phyloP scores from a whole-genome alignment of 352 stramenopile species.

The Phytophthora cryptogea region DNA sequence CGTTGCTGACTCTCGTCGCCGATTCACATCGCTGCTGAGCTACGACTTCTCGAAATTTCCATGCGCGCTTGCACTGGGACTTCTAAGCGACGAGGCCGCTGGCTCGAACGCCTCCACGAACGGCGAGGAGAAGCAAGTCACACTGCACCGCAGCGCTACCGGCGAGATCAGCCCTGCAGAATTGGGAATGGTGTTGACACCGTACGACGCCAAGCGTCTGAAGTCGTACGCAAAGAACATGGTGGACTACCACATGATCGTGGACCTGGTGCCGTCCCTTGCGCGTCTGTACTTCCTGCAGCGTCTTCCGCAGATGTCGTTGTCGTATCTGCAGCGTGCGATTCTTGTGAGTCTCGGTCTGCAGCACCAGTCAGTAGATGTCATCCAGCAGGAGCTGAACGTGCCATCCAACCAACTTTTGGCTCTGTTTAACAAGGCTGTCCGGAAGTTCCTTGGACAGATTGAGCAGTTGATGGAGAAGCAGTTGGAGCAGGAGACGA shows the following conservation, averaged over 20 bases:
- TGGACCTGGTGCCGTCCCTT: conserved; percentile 96
- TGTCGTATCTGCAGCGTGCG: conserved; percentile 96
- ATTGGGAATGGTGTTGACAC: conserved; percentile 93
- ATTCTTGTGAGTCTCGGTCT: conserved; percentile 96
- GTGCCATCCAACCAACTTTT: conserved; percentile 96
- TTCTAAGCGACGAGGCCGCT: conserved; percentile 80
- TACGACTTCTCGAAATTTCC: conserved; percentile 94
- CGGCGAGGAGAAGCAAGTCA: conserved; percentile 25
- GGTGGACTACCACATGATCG: conserved; percentile 99
- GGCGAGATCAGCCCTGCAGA: conserved; percentile 86
- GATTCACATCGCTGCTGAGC: conserved; percentile 94
- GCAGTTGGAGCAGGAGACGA: conserved; percentile 83
- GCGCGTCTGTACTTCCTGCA: conserved; percentile 96
- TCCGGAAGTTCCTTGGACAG: conserved; percentile 89
- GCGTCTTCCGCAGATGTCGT: conserved; percentile 89
- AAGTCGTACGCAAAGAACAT: conserved; percentile 98
- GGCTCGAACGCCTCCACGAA: conserved; percentile 20
- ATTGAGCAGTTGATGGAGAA: conserved; percentile 82
- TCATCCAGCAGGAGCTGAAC: conserved; percentile 93
- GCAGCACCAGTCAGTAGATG: conserved; percentile 93
- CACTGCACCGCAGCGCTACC: conserved; percentile 63
- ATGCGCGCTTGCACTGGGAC: conserved; percentile 89
- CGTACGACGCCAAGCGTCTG: conserved; percentile 97
- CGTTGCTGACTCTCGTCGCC: conserved; percentile 92
- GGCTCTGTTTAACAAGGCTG: conserved; percentile 98